Evolutionary conservation across 352 stramenopile species (phyloP).

Genomic region (Phytophthora capsici): DNA sequence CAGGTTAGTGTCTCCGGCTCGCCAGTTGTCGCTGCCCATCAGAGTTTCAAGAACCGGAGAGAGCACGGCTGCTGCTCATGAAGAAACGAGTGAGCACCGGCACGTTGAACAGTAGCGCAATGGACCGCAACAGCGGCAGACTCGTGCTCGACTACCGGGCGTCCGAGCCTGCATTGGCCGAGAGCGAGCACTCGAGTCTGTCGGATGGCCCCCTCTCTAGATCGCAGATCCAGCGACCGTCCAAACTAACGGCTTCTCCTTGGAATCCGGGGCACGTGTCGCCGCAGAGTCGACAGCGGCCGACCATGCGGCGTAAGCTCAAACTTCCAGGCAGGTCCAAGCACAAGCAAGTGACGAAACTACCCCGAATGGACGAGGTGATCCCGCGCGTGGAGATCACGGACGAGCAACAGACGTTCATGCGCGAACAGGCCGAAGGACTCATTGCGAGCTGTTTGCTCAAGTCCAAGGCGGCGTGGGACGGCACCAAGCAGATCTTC

Average conservation of each 20-base stretch:
- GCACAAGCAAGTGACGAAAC: slow-evolving; percentile 32
- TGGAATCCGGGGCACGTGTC: slow-evolving; percentile 20
- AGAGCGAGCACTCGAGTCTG: slow-evolving; percentile 41
- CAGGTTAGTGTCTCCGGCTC: background rate
- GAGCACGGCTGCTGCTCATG: slow-evolving; percentile 4
- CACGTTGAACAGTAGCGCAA: slow-evolving; percentile 25
- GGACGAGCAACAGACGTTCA: slow-evolving; percentile 30
- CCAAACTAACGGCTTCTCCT: slow-evolving; percentile 19
- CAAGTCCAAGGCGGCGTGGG: slow-evolving; percentile 59
- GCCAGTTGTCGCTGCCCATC: background rate
- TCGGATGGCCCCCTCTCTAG: slow-evolving; percentile 32
- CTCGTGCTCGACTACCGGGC: slow-evolving; percentile 36
- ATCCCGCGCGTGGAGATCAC: slow-evolving; percentile 42
- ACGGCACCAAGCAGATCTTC: slow-evolving; percentile 66
- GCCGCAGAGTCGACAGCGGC: slow-evolving; percentile 9
- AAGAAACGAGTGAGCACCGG: slow-evolving; percentile 25
- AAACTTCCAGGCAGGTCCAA: slow-evolving; percentile 32
- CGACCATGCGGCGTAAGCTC: slow-evolving; percentile 32
- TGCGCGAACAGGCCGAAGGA: slow-evolving; percentile 43
- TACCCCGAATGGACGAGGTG: slow-evolving; percentile 46
- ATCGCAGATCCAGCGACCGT: slow-evolving; percentile 35
- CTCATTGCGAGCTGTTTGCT: slow-evolving; percentile 46
- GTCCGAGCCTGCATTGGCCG: slow-evolving; percentile 35
- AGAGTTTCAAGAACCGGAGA: slow-evolving; percentile 1
- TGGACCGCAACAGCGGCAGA: slow-evolving; percentile 29